Base-by-base conservation (phyloP, 345 rosid species). In the Litchi chinensis region DNA sequence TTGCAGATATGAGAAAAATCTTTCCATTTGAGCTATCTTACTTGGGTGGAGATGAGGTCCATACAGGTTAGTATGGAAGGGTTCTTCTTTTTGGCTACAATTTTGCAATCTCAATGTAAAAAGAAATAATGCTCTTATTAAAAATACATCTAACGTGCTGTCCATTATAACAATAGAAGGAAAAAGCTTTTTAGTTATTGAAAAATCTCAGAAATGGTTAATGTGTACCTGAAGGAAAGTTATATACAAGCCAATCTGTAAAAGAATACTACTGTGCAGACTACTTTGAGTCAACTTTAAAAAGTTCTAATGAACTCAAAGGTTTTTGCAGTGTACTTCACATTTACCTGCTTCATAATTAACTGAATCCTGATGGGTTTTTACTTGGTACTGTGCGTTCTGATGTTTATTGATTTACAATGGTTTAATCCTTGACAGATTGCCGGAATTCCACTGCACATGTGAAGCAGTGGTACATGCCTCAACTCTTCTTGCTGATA, bases 41-140 rank as follows among this genome's bases (percentile, higher is more conserved):
- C 90, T 87, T 96, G 85, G 99, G 99, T 62, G 99, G 99, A 71
- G 99, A 96, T 81, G 99, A 96, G 86, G 98, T 96, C 73, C 83
- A 96, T 72, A 87, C 98, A 78, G 93, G 98, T 95, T 39, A 63
- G 90, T 85, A 50, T 10, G 22, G 56, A 10, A 71, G 26, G 16
- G 79, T 75, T 70, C 54, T 82, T 75, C 52, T 71, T 60, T 39
- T 22, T 56, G 56, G 67, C 63, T 12, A 52, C 44, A 60, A 73
- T n/a, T 32, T 65, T 76, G 57, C 11, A 7, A 54, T 37, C 39
- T 6, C 22, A 65, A 64, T 44, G 43, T 70, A 43, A 2, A 44
- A 41, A 70, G 12, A 52, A 72, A 59, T 56, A 62, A 50, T 50
- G 52, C 52, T 50, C 19, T 26, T 39, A 71, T 28, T 12, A 22